phyloP scores from a whole-genome alignment of 805 yeast genomes.

The Debaryomyces maramus region DNA sequence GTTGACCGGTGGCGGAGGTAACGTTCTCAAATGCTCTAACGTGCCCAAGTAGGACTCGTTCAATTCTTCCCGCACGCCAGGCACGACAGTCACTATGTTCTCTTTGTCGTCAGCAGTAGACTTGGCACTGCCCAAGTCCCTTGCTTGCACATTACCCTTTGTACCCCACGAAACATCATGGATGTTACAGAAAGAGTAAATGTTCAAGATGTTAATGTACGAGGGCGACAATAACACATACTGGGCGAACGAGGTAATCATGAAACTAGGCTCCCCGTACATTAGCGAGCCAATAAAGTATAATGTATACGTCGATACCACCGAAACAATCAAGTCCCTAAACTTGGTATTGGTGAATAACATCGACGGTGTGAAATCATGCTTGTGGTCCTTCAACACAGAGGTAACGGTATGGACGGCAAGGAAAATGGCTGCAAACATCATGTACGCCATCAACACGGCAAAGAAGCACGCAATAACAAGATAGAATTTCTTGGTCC shows the following conservation, averaged over 20 bases:
- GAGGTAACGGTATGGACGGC: conserved; percentile 69
- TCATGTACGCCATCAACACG: conserved; percentile 81
- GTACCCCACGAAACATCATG: conserved; percentile 99
- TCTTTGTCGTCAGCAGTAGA: conserved; percentile 41
- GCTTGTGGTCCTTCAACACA: conserved; percentile 45
- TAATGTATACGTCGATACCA: conserved; percentile 78
- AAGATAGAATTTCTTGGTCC: conserved; percentile 77
- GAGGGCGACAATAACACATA: conserved; percentile 84
- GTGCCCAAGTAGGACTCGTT: conserved; percentile 71
- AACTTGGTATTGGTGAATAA: conserved; percentile 69
- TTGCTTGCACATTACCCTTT: conserved; percentile 69
- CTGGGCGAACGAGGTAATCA: conserved; percentile 84
- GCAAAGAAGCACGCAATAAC: conserved; percentile 81
- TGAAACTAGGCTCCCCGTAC: conserved; percentile 89
- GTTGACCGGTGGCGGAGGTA: conserved; percentile 25
- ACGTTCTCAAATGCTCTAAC: conserved; percentile 52
- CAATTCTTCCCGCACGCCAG: conserved; percentile 74
- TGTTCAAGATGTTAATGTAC: conserved; percentile 86
- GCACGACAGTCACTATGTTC: conserved; percentile 47
- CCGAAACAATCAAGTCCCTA: conserved; percentile 84
- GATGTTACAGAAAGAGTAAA: conserved; percentile 93
- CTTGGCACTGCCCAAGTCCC: conserved; percentile 83
- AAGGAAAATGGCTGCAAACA: conserved; percentile 82
- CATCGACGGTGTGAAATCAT: conserved; percentile 42
- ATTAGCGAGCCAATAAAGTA: conserved; percentile 77